Percentiles rank a stretch among this genome's conserved stretches.
Evolutionary conservation across 257 asterid species (phyloP).

Genomic region (Solanum phureja): DNA sequence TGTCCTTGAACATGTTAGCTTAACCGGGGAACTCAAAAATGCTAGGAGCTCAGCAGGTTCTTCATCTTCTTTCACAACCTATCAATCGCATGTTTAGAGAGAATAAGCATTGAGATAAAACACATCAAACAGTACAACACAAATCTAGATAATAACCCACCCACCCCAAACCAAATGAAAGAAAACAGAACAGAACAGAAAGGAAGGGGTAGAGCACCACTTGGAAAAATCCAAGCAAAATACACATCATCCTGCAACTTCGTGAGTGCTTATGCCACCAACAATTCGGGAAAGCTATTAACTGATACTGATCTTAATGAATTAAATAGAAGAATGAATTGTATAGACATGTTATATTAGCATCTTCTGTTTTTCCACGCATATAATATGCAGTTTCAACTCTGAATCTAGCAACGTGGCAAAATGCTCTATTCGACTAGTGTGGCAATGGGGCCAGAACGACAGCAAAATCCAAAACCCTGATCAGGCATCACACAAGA

Average conservation of each 20-base stretch:
- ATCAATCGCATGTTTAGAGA: not conserved
- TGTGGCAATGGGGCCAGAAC: not conserved
- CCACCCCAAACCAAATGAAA: not conserved
- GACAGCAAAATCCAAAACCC: not conserved
- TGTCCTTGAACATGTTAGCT: not conserved
- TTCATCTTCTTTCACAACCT: conserved; percentile 39
- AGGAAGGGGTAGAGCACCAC: not conserved
- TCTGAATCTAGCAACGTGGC: not conserved
- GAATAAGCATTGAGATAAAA: not conserved
- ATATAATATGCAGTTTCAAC: not conserved
- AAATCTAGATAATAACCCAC: not conserved
- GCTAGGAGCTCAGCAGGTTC: conserved; percentile 35
- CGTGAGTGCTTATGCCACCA: not conserved
- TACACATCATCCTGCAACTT: not conserved
- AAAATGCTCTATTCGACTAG: not conserved
- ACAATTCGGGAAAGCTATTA: not conserved
- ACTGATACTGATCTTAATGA: not conserved
- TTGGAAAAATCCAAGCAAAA: not conserved
- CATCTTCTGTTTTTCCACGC: not conserved
- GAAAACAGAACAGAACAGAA: not conserved
- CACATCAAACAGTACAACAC: not conserved
- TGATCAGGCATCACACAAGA: not conserved
- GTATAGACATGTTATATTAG: not conserved
- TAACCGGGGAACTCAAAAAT: conserved; percentile 18
- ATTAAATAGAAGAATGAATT: not conserved